Percentiles rank a stretch among this genome's conserved stretches.
These are phyloP conservation scores for Lasiosphaeriaceae sp. DNA, from an alignment of 495 filamentous ascomycete genomes.

Conservation along the genomic window DNA sequence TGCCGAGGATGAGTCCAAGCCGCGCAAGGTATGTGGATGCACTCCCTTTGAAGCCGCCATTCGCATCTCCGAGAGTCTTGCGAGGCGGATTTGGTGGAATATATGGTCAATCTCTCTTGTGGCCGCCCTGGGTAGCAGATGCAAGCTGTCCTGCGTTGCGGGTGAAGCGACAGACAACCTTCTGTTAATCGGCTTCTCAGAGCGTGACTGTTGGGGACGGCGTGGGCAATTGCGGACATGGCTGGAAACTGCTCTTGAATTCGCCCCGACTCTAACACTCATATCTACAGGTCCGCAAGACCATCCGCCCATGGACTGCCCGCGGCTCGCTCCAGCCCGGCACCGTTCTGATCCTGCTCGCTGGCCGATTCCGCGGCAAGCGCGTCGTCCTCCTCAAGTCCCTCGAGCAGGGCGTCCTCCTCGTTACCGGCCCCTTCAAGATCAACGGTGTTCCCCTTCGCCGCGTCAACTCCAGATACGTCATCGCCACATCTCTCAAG, in stretches of 20 bases:
- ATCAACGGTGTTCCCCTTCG: slow-evolving; percentile 98
- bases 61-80: slow-evolving; percentile 8
- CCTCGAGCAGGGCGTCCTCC: slow-evolving; percentile 93
- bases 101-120: neutral
- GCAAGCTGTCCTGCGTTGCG: neutral
- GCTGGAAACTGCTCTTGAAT: neutral
- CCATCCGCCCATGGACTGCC: slow-evolving; percentile 75
- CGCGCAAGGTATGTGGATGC: slow-evolving; percentile 78
- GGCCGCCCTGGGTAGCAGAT: neutral
- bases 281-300: slow-evolving; percentile 84
- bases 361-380: slow-evolving; percentile 99
- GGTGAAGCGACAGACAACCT: neutral
- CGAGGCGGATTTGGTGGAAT: slow-evolving; percentile 14
- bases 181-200: neutral
- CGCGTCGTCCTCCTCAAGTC: slow-evolving; percentile 97
- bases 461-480: slow-evolving; percentile 97
- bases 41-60: neutral
- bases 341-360: slow-evolving; percentile 94
- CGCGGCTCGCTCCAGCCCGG: slow-evolving; percentile 87
- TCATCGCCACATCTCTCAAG: slow-evolving; percentile 92
- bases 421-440: slow-evolving; percentile 99
- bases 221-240: neutral
- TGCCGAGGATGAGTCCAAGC: slow-evolving; percentile 84
- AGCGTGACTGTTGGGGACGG: neutral
- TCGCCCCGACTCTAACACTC: slow-evolving; percentile 25